Conservation (phyloP, 495 filamentous ascomycete genomes). For the Podospora anserina region DNA sequence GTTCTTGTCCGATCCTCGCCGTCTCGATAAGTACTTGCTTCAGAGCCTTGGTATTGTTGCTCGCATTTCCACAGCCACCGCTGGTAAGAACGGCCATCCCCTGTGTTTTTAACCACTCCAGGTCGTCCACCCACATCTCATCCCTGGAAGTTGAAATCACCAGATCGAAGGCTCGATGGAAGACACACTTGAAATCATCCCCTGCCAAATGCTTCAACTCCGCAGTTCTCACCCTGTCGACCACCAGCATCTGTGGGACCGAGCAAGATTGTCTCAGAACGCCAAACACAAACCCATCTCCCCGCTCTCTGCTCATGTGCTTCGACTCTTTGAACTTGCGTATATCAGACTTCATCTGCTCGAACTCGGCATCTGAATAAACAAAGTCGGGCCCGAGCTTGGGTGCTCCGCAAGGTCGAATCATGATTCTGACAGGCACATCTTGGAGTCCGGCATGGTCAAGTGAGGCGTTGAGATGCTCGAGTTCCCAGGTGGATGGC, state of each 20-base stretch:
- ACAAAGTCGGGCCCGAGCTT: constrained; percentile 34
- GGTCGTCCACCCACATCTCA: constrained; percentile 14
- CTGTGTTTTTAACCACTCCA: constrained; percentile 27
- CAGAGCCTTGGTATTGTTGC: constrained; percentile 29
- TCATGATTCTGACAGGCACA: constrained; percentile 41
- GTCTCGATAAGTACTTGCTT: constrained; percentile 26
- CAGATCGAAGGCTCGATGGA: constrained; percentile 47
- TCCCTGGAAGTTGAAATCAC: constrained; percentile 18
- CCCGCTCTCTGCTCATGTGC: constrained; percentile 25
- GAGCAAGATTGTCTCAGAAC: constrained; percentile 19
- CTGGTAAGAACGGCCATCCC: constrained; percentile 45
- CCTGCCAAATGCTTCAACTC: constrained; percentile 28
- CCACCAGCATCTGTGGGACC: constrained; percentile 15
- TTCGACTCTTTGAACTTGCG: constrained; percentile 26
- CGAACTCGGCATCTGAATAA: constrained; percentile 36
- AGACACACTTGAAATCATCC: constrained; percentile 29
- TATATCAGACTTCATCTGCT: constrained; percentile 33
- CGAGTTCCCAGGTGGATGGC: constrained; percentile 29
- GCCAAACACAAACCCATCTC: constrained; percentile 50
- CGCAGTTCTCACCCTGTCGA: constrained; percentile 28
- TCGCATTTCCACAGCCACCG: constrained; percentile 37
- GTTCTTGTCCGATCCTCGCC: constrained; percentile 24
- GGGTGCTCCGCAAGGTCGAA: constrained; percentile 40
- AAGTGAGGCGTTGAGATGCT: constrained; percentile 11
- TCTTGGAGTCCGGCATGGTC: not conserved